Conservation (phyloP, 345 rosid species). For the Triadica sebifera region DNA sequence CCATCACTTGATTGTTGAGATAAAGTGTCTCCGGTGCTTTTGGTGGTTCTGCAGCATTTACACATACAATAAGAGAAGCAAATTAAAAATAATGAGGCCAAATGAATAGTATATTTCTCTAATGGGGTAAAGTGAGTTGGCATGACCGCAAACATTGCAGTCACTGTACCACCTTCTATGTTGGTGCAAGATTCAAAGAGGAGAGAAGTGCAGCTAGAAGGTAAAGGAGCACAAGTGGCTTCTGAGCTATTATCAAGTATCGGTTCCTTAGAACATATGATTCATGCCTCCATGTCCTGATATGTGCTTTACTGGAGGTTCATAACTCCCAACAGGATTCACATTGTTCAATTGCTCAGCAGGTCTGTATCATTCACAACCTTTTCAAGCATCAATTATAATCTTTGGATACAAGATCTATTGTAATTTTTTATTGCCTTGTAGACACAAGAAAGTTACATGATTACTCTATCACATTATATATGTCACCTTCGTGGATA, state of each 20-base stretch:
- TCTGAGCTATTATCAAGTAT: background rate
- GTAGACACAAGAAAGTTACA: background rate
- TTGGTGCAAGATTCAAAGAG: slow-evolving; percentile 12
- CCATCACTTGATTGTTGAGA: slow-evolving; percentile 1
- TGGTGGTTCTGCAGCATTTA: slow-evolving; percentile 6
- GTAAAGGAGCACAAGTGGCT: background rate
- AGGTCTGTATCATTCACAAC: background rate
- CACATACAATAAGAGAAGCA: background rate
- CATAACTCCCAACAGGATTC: slow-evolving; percentile 4
- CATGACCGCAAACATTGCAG: background rate
- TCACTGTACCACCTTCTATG: slow-evolving; percentile 4
- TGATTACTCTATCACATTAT: too few relatives aligned
- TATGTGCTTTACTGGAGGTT: background rate
- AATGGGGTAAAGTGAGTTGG: background rate
- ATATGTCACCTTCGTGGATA: background rate
- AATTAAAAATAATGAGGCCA: background rate
- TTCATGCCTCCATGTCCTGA: background rate
- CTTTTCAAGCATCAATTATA: slow-evolving; percentile 4
- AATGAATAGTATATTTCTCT: background rate
- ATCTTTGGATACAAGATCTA: background rate
- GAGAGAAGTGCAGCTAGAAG: slow-evolving; percentile 12
- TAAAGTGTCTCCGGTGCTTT: slow-evolving; percentile 1
- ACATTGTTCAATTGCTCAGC: slow-evolving; percentile 5
- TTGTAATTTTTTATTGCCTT: background rate
- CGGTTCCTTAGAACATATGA: background rate